Base-by-base conservation (phyloP, 768 basidiomycete genomes). In the Nidularia pulvinata region DNA sequence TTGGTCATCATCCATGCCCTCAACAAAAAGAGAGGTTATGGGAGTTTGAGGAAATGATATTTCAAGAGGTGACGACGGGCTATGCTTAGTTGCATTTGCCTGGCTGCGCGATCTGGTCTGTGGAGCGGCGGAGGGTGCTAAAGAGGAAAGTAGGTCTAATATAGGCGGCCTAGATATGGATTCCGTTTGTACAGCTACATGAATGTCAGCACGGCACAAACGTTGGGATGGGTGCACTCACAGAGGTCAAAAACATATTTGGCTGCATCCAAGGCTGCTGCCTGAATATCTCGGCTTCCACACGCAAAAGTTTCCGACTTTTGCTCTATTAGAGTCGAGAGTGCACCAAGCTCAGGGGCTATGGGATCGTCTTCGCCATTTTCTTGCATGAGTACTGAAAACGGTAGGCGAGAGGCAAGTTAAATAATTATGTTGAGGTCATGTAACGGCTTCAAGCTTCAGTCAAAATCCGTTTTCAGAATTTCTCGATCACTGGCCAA, bases 1-100 rank as follows among this genome's bases (percentile, higher is more conserved):
- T 67, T 96, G 95, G 53, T 92, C 91, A 22, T 83, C 79, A 59
- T 86, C 88, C 83, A 97, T 87, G 14, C 81, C 87, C 19, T 93
- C 84, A 10, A 86, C 75, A 55, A 85, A 90, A 16, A 99, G 80
- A 35, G 81, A 82, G 6, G 83, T 74, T 2, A 98, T 68, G 5
- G 95, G 95, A 0, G 96, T 97, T 25, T 72, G 72, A 49, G 74
- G 64, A 48, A 86, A 74, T 9, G 68, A 51, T 4, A 64, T 46
- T 44, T 64, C 69, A 33, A 66, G 62, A 35, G 55, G 60, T 19
- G 66, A 68, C 13, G 9, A 10, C 45, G 64, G 61, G n/a, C 75
- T 57, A 51, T 64, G 68, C 82, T 79, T 50, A 71, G 75, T 57
- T 5, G 55, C 46, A 36, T 77, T 77, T 49, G 66, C 71, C 36